Base-by-base conservation (phyloP, 2,329 filamentous ascomycete species). In the Trichoderma atroviride region DNA sequence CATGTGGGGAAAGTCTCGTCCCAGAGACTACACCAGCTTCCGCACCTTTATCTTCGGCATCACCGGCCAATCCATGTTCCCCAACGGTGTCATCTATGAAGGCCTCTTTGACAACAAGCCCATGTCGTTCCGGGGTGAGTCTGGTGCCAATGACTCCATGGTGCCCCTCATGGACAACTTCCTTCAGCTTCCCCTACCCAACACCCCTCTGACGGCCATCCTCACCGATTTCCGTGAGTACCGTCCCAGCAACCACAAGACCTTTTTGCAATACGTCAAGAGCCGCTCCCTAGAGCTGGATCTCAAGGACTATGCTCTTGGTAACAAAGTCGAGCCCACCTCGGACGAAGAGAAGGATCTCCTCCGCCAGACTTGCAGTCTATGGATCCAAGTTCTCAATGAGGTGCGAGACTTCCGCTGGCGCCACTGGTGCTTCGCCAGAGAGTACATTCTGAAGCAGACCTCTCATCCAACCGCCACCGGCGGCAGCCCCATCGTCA, bases 11-110 rank as follows among this genome's bases (percentile, higher is more conserved):
- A 92, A 94, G 79, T 96, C 92, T 68, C 92, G 92, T 74, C 94
- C 94, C 2, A 86, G 87, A 22, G 88, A 93, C 73, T 97, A 97
- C 82, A 93, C 92, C 70, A 91, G 88, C 74, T 97, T 97, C 87
- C 91, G 94, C 52, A 97, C 95, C 13, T 97, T 97, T 84, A 97
- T 97, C 82, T 97, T 97, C 77, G 95, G 95, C 74, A 97, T 97
- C 80, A 96, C 93, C 1, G 91, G 88, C 59, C 94, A 97, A 81
- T 91, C 89, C 75, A 97, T 97, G 94, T 97, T 97, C 80, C 94
- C 94, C 10, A 84, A 94, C 72, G 95, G 95, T 10, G 95, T 97
- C 9, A 81, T 97, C 58, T 97, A 97, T 79, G 91, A 96, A 78
- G 94, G 93, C 10, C 87, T 95, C 71, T 90, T 90, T 73, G 88